phyloP scores from a whole-genome alignment of 805 yeast species.

The Saccharomycopsis sp. region DNA sequence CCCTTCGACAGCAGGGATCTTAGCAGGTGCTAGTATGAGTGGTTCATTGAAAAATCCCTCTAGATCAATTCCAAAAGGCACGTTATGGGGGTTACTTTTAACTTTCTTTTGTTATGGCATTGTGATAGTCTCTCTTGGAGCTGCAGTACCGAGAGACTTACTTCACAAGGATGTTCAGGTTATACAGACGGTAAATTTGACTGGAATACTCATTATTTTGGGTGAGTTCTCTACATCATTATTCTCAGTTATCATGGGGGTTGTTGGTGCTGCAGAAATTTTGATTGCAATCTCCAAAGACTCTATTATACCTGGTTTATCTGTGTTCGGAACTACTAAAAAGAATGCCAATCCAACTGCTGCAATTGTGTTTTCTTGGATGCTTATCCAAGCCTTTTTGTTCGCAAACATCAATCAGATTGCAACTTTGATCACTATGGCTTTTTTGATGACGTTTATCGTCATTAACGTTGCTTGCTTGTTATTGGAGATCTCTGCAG shows the following conservation, averaged over 20 bases:
- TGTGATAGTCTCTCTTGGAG: conserved; percentile 78
- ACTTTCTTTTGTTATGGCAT: conserved; percentile 69
- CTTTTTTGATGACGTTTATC: conserved; percentile 90
- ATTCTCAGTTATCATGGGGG: conserved; percentile 90
- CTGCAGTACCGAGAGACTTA: conserved; percentile 70
- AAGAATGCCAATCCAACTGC: conserved; percentile 46
- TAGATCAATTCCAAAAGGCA: conserved; percentile 86
- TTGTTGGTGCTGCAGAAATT: conserved; percentile 90
- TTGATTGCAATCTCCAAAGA: conserved; percentile 89
- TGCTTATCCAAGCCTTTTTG: conserved; percentile 72
- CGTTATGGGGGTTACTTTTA: conserved; percentile 68
- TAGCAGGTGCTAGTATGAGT: conserved; percentile 98
- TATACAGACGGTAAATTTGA: conserved; percentile 69
- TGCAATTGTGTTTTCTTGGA: conserved; percentile 70
- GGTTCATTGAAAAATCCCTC: conserved; percentile 87
- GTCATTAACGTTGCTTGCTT: conserved; percentile 94
- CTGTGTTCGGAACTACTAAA: conserved; percentile 44
- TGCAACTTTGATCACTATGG: conserved; percentile 95
- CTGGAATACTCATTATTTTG: conserved; percentile 56
- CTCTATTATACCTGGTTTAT: conserved; percentile 72
- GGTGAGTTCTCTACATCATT: conserved; percentile 93
- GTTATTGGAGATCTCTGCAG: conserved; percentile 75
- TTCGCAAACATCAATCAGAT: conserved; percentile 88
- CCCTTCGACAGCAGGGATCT: conserved; percentile 97
- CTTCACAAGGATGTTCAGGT: conserved; percentile 75